Conservation (phyloP, 2,329 filamentous ascomycete genomes). For the Celoporthe dispersa region DNA sequence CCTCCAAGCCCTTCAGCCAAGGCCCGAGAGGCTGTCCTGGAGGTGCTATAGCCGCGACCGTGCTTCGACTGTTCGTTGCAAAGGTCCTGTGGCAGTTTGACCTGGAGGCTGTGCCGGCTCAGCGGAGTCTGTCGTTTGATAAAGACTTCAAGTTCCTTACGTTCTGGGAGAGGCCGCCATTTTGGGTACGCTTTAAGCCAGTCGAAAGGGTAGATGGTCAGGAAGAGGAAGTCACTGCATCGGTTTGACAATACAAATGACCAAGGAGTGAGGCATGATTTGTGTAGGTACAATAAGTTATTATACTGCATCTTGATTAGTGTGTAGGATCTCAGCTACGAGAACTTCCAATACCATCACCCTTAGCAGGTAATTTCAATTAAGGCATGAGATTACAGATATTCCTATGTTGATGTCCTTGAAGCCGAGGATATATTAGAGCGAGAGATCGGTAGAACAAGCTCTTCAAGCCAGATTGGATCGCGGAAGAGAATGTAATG, state of each 20-base stretch:
- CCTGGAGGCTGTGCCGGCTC: conserved; percentile 19
- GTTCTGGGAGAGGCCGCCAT: conserved; percentile 25
- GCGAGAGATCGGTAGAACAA: background rate
- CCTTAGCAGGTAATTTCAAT: too few relatives aligned
- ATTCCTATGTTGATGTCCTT: too few relatives aligned
- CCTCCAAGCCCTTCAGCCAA: conserved; percentile 26
- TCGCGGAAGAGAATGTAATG: background rate
- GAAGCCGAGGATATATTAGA: background rate
- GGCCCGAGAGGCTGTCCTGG: conserved; percentile 24
- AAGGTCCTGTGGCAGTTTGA: conserved; percentile 22
- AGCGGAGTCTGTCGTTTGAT: conserved; percentile 21
- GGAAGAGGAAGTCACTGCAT: too few relatives aligned
- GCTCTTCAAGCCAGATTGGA: background rate
- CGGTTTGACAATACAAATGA: too few relatives aligned
- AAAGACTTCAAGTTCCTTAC: conserved; percentile 27
- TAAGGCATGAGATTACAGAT: too few relatives aligned
- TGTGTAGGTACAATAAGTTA: too few relatives aligned
- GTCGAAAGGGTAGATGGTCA: too few relatives aligned
- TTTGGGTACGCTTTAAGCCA: conserved; percentile 20
- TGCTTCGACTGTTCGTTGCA: conserved; percentile 16
- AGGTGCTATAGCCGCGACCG: background rate
- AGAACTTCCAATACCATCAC: too few relatives aligned
- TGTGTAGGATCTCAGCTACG: too few relatives aligned
- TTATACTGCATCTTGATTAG: too few relatives aligned
- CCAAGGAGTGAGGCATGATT: too few relatives aligned